phyloP scores from a whole-genome alignment of 768 basidiomycete species.

The Royoungia palumana region DNA sequence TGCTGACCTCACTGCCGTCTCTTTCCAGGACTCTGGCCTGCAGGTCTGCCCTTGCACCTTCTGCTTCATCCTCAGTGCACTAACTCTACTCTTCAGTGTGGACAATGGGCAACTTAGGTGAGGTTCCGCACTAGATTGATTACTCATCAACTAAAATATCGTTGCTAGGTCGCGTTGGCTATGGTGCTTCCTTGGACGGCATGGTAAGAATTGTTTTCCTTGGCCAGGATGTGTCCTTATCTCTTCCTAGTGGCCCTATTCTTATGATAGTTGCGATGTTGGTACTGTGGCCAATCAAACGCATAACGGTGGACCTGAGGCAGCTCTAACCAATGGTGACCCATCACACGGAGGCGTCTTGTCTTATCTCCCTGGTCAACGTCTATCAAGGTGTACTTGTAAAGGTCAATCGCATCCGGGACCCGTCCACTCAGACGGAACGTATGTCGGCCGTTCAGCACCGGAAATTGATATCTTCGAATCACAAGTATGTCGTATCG shows the following conservation, averaged over 20 bases:
- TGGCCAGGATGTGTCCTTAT: conserved; percentile 3
- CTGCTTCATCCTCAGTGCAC: neutral
- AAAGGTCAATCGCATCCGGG: conserved; percentile 84
- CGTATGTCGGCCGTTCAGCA: conserved; percentile 76
- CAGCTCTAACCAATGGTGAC: conserved; percentile 64
- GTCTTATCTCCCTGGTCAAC: conserved; percentile 86
- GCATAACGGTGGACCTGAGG: conserved; percentile 55
- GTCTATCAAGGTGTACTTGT: conserved; percentile 87
- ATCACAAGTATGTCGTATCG: conserved; percentile 51
- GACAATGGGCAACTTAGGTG: conserved; percentile 78
- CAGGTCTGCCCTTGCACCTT: conserved; percentile 28
- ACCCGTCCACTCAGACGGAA: conserved; percentile 70
- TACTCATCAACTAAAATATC: neutral
- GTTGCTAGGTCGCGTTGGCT: conserved; percentile 70
- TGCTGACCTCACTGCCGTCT: neutral
- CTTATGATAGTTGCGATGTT: conserved; percentile 86
- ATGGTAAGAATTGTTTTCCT: conserved; percentile 44
- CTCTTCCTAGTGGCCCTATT: conserved; percentile 67
- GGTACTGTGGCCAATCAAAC: conserved; percentile 90
- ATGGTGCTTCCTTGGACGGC: conserved; percentile 83
- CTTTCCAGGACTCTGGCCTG: conserved; percentile 66
- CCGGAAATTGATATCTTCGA: conserved; percentile 93
- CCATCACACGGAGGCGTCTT: conserved; percentile 47
- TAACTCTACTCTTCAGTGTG: conserved; percentile 41
- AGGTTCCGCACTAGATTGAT: conserved; percentile 4